A percentile compares a stretch with the other conserved stretches of the same genome.
Evolutionary conservation across 176 grass and related monocot genomes (phyloP).

Genomic region (Rhipidocladum racemiflorum): DNA sequence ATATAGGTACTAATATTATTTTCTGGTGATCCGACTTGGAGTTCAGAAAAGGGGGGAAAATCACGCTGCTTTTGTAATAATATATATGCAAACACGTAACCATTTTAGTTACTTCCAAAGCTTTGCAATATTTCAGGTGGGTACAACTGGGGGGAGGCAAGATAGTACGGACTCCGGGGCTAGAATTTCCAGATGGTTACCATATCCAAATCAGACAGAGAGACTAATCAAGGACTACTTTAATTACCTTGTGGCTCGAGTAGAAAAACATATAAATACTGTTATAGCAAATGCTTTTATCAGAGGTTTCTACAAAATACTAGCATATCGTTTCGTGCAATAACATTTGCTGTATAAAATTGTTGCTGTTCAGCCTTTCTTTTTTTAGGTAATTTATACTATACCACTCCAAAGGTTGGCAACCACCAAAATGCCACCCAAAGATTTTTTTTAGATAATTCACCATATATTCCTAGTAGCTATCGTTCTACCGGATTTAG

Average conservation of each 20-base stretch:
- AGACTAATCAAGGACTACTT: neutral
- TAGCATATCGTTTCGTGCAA: neutral
- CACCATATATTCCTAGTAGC: too few species aligned
- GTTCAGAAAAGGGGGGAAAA: neutral
- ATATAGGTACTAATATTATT: constrained; percentile 18
- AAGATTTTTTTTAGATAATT: too few species aligned
- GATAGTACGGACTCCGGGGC: constrained; percentile 30
- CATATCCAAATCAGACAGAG: constrained; percentile 30
- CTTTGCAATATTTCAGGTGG: constrained; percentile 35
- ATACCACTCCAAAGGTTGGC: too few species aligned
- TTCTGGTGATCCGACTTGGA: neutral
- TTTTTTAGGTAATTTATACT: too few species aligned
- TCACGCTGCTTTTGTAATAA: neutral
- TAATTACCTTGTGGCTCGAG: neutral
- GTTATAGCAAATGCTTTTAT: neutral
- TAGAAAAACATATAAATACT: neutral
- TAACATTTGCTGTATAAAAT: neutral
- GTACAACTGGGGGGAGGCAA: constrained; percentile 33
- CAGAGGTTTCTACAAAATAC: neutral
- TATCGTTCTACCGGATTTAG: too few species aligned
- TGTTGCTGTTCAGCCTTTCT: too few species aligned
- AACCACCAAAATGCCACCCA: too few species aligned
- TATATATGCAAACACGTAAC: neutral
- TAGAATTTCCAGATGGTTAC: constrained; percentile 46
- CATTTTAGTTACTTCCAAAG: neutral